Conservation (phyloP, 1,139 yeast genomes). For the Diutina sp. region DNA sequence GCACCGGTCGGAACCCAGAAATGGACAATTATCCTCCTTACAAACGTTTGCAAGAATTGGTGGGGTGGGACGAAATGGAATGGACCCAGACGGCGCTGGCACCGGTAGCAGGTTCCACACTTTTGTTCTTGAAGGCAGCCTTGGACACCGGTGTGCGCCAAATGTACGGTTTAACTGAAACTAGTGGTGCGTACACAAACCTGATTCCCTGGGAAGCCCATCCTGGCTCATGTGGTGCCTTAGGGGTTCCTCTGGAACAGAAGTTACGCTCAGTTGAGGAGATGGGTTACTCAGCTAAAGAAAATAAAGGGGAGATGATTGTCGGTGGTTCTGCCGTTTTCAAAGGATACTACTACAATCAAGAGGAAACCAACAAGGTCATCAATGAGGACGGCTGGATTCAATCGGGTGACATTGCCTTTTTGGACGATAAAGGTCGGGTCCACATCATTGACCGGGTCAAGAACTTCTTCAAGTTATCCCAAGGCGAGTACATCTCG, state of each 20-base stretch:
- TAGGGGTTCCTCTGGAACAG: conserved; percentile 4
- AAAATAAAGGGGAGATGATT: conserved; percentile 23
- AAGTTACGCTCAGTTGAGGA: conserved; percentile 3
- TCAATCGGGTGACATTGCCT: conserved; percentile 28
- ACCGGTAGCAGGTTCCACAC: conserved; percentile 9
- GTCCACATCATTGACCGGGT: conserved; percentile 28
- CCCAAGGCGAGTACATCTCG: conserved; percentile 33
- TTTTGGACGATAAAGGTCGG: conserved; percentile 21
- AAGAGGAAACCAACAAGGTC: conserved; percentile 23
- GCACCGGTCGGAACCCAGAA: conserved; percentile 2
- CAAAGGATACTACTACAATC: conserved; percentile 22
- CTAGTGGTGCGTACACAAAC: conserved; percentile 9
- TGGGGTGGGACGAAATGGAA: conserved; percentile 10
- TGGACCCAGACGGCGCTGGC: conserved; percentile 14
- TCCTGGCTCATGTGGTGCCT: conserved; percentile 11
- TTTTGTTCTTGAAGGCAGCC: conserved; percentile 10
- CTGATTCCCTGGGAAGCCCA: conserved; percentile 7
- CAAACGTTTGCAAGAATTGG: conserved; percentile 5
- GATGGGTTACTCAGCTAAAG: not conserved
- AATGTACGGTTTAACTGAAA: conserved; percentile 12
- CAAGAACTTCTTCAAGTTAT: conserved; percentile 29
- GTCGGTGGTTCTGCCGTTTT: conserved; percentile 29
- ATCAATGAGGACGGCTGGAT: conserved; percentile 20
- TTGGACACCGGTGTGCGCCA: conserved; percentile 11
- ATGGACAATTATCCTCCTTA: conserved; percentile 7